A percentile compares a stretch with the other conserved stretches of the same genome.
Evolutionary conservation across 176 grass and related monocot genomes (phyloP).

Genomic region (Chloris gayana): DNA sequence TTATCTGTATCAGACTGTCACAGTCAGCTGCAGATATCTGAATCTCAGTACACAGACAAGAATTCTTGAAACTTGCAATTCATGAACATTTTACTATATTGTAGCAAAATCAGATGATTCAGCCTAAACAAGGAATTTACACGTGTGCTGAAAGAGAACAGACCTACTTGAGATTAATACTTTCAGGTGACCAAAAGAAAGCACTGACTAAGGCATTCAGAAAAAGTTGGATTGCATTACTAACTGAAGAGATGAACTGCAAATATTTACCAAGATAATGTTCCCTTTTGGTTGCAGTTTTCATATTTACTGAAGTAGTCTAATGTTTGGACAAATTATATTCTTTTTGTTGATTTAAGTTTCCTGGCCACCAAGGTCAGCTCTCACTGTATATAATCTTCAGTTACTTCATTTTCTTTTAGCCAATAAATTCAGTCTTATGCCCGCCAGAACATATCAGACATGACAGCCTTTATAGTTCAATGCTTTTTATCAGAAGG

Average conservation of each 20-base stretch:
- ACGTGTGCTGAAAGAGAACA: background rate
- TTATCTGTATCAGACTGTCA: background rate
- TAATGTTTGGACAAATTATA: background rate
- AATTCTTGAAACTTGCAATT: background rate
- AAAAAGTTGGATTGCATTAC: background rate
- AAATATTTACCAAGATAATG: background rate
- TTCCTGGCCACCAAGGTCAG: background rate
- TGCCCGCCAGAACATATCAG: background rate
- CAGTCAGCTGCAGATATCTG: background rate
- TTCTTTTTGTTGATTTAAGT: background rate
- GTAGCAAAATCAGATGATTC: background rate
- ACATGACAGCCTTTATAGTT: background rate
- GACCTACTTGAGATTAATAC: background rate
- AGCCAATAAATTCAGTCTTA: background rate
- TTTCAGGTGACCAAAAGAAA: background rate
- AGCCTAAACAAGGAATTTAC: background rate
- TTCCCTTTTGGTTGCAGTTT: background rate
- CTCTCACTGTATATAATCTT: background rate
- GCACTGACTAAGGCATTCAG: background rate
- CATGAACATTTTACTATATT: background rate
- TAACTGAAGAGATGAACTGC: background rate
- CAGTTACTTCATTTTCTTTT: too few relatives aligned
- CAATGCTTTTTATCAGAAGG: background rate
- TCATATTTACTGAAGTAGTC: background rate
- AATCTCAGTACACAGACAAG: background rate